These are phyloP conservation scores for Penicillium sp. DNA, from an alignment of 2,329 filamentous ascomycete genomes.

Conservation along the genomic window DNA sequence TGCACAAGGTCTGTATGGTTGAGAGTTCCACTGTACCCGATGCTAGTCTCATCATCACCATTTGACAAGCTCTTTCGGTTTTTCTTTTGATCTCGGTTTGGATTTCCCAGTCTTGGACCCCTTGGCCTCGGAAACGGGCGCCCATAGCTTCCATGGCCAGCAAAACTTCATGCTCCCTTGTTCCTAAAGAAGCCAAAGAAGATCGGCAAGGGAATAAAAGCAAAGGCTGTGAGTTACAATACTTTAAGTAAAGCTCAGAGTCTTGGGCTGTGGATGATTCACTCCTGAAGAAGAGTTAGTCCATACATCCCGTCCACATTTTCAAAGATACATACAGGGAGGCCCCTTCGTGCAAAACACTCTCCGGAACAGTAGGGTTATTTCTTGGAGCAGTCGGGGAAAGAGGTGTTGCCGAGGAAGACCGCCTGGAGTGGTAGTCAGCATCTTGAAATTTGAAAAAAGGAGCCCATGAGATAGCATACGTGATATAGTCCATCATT, in stretches of 20 bases:
- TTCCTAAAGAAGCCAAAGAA: slow-evolving; percentile 16
- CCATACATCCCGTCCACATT: fast-evolving
- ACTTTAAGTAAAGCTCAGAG: slow-evolving; percentile 30
- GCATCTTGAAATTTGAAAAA: background rate
- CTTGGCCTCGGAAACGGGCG: slow-evolving; percentile 25
- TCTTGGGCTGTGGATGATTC: slow-evolving; percentile 5
- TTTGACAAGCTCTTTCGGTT: slow-evolving; percentile 19
- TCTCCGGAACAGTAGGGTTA: background rate
- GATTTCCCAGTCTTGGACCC: slow-evolving; percentile 8
- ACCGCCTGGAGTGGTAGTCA: background rate
- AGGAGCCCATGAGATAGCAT: background rate
- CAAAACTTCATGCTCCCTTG: slow-evolving; percentile 29
- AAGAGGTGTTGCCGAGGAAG: background rate
- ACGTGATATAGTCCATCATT: slow-evolving; percentile 18
- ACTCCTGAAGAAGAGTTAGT: background rate
- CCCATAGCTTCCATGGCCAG: slow-evolving; percentile 33
- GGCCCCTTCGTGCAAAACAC: background rate
- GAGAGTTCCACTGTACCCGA: slow-evolving; percentile 35
- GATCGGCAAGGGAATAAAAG: slow-evolving; percentile 27
- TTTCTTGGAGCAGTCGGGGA: background rate
- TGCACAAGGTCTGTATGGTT: slow-evolving; percentile 35
- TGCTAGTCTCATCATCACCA: slow-evolving; percentile 30
- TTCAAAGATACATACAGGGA: background rate
- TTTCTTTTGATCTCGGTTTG: slow-evolving; percentile 16
- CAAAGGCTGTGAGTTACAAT: slow-evolving; percentile 37